Evolutionary conservation across 371 early-diverging fungal genomes (phyloP), one percentile per base, ranked within the genome.

Genomic region (Choanephora cucurbitarum): DNA sequence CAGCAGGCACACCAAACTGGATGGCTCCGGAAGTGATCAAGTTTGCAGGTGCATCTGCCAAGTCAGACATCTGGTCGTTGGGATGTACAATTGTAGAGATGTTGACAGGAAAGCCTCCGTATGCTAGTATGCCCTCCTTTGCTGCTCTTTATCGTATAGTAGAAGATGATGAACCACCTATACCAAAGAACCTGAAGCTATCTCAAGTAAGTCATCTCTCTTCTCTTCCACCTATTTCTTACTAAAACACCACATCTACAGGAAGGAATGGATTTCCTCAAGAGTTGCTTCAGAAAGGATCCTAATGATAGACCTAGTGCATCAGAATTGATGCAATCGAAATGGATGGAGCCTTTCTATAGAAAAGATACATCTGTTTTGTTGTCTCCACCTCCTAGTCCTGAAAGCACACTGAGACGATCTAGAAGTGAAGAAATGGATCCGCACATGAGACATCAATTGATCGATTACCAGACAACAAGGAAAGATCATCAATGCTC

Each of bases 1-100:
- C 90, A 1, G 91, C 91, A n/a, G 98, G 98, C n/a, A 92, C 94
- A n/a, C 97, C 97, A 1, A 93, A 94, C 66, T 97, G 98, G 98
- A 96, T 97, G 97, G 96, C 98, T 8, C 98, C 97, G 1, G 98
- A 97, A 72, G 90, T 96, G 0, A 94, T 94, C 59, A 83, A 91
- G 58, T 75, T 93, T n/a, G 82, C 88, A 42, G 92, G 94, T 5
- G 84, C 91, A 0, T 83, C 88, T 5, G 83, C 86, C 6, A 86
- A 88, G 23, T 90, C 93, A 0, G 96, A 96, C 66, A 95, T 96
- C n/a, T 95, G 94, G 93, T 86, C 93, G 42, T 72, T 95, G 23
- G 95, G 93, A 10, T 94, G 95, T 52, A 93, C 93, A 0, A 74
- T 95, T 33, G 82, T 95, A 31, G 96, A 95, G 66, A 75, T 95